Percentiles rank a stretch among this genome's conserved stretches.
Conservation (phyloP, 2,329 filamentous ascomycete genomes). For the Penicillium janthinellum region DNA sequence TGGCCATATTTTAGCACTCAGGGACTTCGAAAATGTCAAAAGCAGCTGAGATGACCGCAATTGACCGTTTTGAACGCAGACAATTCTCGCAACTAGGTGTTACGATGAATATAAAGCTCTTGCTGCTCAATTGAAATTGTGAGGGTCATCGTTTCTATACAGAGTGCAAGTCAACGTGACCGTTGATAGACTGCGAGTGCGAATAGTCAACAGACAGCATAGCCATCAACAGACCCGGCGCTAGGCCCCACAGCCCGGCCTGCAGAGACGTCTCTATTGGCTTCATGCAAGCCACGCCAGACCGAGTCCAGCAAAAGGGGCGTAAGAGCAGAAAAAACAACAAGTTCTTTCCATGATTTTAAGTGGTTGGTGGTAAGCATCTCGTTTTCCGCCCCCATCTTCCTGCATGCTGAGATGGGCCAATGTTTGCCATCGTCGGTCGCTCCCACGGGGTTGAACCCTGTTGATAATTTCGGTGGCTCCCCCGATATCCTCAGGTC, state of each 20-base stretch:
- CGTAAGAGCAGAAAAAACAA: not conserved
- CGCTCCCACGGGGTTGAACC: not conserved
- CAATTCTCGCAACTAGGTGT: too few relatives aligned
- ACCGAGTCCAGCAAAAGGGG: not conserved
- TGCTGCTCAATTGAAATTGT: too few relatives aligned
- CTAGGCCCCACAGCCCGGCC: not conserved
- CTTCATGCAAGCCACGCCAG: not conserved
- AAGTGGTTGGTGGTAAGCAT: not conserved
- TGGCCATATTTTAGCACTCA: not conserved
- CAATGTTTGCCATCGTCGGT: not conserved
- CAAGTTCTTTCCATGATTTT: not conserved
- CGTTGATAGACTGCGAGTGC: too few relatives aligned
- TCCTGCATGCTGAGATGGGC: not conserved
- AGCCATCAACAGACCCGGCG: not conserved
- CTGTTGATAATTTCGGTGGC: not conserved
- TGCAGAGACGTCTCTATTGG: not conserved
- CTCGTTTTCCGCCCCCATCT: constrained; percentile 2
- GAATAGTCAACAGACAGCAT: not conserved
- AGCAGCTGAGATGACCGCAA: not conserved
- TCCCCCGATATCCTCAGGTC: not conserved
- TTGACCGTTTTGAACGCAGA: not conserved
- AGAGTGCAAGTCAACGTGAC: not conserved
- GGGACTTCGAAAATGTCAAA: not conserved
- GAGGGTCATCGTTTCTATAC: too few relatives aligned
- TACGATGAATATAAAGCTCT: too few relatives aligned